These are phyloP conservation scores for Teratosphaeria zuluensis DNA, from an alignment of 2,329 filamentous ascomycete genomes.

Conservation along the genomic window DNA sequence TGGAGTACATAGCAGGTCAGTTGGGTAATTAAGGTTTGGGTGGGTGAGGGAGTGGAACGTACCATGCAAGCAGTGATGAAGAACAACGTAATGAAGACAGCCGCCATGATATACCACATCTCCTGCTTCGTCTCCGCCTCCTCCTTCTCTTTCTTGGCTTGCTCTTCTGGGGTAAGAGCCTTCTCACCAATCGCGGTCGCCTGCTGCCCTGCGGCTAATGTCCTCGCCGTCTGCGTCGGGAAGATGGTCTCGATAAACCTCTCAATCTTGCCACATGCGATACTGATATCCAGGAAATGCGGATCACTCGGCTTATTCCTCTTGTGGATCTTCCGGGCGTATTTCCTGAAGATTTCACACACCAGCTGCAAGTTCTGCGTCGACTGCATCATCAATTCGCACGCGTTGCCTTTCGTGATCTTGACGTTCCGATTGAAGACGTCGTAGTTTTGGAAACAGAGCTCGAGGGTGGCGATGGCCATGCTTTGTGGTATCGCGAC, in stretches of 20 bases:
- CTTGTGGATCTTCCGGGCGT: constrained; percentile 71
- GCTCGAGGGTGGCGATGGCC: constrained; percentile 90
- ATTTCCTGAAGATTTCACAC: constrained; percentile 71
- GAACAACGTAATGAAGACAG: constrained; percentile 58
- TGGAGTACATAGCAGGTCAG: constrained; percentile 28
- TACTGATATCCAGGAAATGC: constrained; percentile 83
- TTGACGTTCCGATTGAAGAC: constrained; percentile 87
- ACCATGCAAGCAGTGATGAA: constrained; percentile 74
- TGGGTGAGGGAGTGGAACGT: constrained; percentile 26
- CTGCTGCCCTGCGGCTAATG: constrained; percentile 14
- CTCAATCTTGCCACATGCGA: constrained; percentile 86
- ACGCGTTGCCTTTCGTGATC: constrained; percentile 91
- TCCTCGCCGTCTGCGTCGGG: constrained; percentile 68
- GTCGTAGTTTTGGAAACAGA: constrained; percentile 81
- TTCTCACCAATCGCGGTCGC: constrained; percentile 7
- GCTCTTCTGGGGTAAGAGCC: constrained; percentile 43
- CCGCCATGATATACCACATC: constrained; percentile 52
- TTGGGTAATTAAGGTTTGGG: background rate
- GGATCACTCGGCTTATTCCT: constrained; percentile 93
- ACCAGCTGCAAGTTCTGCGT: constrained; percentile 80
- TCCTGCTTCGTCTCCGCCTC: constrained; percentile 45
- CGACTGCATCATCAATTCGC: constrained; percentile 80
- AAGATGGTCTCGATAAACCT: constrained; percentile 93
- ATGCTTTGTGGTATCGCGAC: constrained; percentile 93
- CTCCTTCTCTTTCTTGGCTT: constrained; percentile 43